Conservation (phyloP, 2,329 filamentous ascomycete genomes). For the Ophiognomonia clavigignenti-juglandacearum region DNA sequence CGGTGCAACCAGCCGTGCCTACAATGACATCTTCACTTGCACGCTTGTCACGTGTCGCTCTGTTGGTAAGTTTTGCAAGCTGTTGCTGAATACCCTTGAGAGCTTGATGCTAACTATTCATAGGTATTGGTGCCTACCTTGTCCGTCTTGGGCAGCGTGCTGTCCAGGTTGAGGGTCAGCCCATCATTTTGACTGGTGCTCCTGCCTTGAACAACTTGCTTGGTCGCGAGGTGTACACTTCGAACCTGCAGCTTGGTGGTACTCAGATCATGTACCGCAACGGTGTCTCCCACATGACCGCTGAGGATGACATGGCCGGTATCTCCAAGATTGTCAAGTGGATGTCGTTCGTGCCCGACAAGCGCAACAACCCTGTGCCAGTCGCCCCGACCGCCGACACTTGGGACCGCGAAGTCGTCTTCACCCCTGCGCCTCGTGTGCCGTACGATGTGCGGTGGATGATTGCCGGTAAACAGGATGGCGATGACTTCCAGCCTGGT, state of each 20-base stretch:
- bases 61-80: conserved; percentile 59
- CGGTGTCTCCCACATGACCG: conserved; percentile 98
- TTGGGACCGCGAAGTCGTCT: conserved; percentile 91
- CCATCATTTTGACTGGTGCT: conserved; percentile 96
- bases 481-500: conserved; percentile 81
- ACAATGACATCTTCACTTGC: conserved; percentile 98
- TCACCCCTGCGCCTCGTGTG: conserved; percentile 76
- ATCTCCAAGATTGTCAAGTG: conserved; percentile 97
- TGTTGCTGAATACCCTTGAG: neutral
- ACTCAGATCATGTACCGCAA: conserved; percentile 99
- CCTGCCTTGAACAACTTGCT: conserved; percentile 97
- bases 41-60: conserved; percentile 97
- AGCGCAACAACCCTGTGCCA: conserved; percentile 89
- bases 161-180: conserved; percentile 97
- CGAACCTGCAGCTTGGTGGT: conserved; percentile 96
- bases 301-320: conserved; percentile 95
- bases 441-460: conserved; percentile 91
- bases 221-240: conserved; percentile 97
- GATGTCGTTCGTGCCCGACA: conserved; percentile 96
- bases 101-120: conserved; percentile 26
- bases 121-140: conserved; percentile 94
- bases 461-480: conserved; percentile 81
- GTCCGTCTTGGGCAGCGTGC: conserved; percentile 97
- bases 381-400: conserved; percentile 78
- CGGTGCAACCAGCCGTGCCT: conserved; percentile 92